phyloP scores from a whole-genome alignment of 352 stramenopile genomes.

The Aphanomyces stellatus region DNA sequence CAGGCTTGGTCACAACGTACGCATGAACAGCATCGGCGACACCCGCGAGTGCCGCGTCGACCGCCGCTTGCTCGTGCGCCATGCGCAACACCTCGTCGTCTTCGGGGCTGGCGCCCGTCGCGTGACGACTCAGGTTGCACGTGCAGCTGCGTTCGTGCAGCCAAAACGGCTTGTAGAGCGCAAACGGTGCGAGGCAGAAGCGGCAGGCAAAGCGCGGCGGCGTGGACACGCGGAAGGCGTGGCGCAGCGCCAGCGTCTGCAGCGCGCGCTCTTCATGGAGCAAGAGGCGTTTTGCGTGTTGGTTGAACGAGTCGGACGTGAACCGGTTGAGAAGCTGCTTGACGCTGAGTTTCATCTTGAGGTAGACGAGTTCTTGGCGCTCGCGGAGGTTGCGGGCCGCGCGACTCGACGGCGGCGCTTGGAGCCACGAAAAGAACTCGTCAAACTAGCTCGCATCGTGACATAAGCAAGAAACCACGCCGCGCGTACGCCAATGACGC shows the following conservation, averaged over 20 bases:
- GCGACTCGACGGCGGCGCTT: neutral
- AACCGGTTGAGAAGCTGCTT: conserved; percentile 4
- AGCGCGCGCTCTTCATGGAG: neutral
- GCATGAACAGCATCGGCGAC: neutral
- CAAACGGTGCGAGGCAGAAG: neutral
- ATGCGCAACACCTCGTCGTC: neutral
- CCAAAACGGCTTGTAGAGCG: conserved; percentile 6
- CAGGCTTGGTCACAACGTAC: conserved; percentile 2
- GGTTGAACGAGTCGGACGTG: neutral
- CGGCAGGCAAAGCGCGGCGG: conserved; percentile 4
- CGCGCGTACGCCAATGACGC: conserved; percentile 32
- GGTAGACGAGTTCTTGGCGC: neutral
- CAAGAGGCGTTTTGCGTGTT: neutral
- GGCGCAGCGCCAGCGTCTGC: neutral
- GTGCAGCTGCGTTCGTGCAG: neutral
- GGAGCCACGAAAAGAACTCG: conserved; percentile 40
- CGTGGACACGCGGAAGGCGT: neutral
- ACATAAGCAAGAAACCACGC: too few relatives aligned
- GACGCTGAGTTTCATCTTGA: conserved; percentile 1
- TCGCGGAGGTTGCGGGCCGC: neutral
- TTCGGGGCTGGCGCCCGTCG: neutral
- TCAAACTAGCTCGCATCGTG: conserved; percentile 13
- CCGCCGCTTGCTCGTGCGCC: neutral
- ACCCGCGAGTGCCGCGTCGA: neutral
- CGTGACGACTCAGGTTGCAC: neutral